Base-by-base conservation (phyloP, 2,329 filamentous ascomycete species). In the Alternaria arbusti region DNA sequence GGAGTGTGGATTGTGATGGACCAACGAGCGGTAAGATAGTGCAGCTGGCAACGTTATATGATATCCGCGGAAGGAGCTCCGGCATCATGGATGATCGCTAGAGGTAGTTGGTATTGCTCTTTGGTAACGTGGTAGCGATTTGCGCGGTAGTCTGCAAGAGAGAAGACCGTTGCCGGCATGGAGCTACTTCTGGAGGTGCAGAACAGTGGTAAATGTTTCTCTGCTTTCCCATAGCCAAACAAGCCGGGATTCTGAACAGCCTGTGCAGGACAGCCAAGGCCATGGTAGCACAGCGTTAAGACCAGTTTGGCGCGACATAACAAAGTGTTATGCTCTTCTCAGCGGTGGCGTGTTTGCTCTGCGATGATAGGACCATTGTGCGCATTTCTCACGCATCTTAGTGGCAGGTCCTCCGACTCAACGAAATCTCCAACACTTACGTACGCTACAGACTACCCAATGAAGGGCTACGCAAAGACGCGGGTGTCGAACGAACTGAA, bases 211-310 rank as follows among this genome's bases (percentile, higher is more conserved):
- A 11, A 0, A 9, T 2, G 5, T 40, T 40, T 2, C 36, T 0
- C 5, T 40, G 36, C 36, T 40, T 40, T 4, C 10, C 5, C n/a
- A 40, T 40, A 40, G 2, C 36, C n/a, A 3, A 40, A 40, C 3
- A 40, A 40, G 32, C 5, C 32, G 3, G 32, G 5, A 2, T 2
- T 40, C 32, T 17, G 9, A 40, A 40, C 2, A 10, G 32, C 3
- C 32, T 40, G 3, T 40, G 8, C 32, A 10, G 32, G 15, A 10
- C 8, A 6, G 32, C 8, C 15, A 3, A 20, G 32, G 30, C 20
- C 51, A 25, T 20, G 23, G 51, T 54, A 26, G 22, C 9, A 54
- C 51, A 54, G 15, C 51, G 23, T 40, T 32, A 43, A 26, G 9
- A n/a, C 56, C 22, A 11, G 17, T 26, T 26, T 28, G 17, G 32